Base-by-base conservation (phyloP, 2,329 filamentous ascomycete genomes). In the Cladosporium sp. region DNA sequence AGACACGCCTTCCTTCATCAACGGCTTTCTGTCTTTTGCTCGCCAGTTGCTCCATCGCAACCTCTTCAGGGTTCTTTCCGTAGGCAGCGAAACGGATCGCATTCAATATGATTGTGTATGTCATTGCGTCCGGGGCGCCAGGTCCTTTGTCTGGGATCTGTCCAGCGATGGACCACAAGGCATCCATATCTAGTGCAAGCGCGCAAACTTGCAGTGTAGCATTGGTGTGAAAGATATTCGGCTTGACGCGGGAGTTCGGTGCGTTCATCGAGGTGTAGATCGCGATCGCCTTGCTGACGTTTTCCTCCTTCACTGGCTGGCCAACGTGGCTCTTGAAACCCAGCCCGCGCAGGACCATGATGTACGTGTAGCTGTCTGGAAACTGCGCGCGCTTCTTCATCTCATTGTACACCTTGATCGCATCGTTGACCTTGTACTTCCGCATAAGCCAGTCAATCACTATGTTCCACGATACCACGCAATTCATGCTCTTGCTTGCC, bases 351-450 rank as follows among this genome's bases (percentile, higher is more conserved):
- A 99, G 83, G 52, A 97, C 80, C 52, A 88, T 84, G 15, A 88
- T 93, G 65, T 88, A 96, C 0, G 93, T 96, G 61, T 85, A 80
- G 3, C 82, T 79, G 65, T 91, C 92, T 1, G 93, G 92, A 20
- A 80, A 75, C 61, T 95, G 86, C 4, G 78, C 85, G 54, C 90
- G 80, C 72, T 97, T 97, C 73, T 97, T 99, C 92, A 99, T 97
- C 86, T 97, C 92, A 68, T 96, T 96, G 72, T 84, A 96, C n/a
- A 89, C 74, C 70, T 87, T 90, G 51, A 95, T 70, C 15, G 88
- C 91, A 17, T 75, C 71, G 53, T 77, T 76, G 29, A 89, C 68
- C 45, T 77, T 77, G 37, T 80, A 74, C 19, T 82, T 73, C 37
- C 77, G 70, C 66, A 96, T 71, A 55, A 82, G 75, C 67, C 89